A percentile compares a stretch with the other conserved stretches of the same genome.
Evolutionary conservation across 805 yeast genomes (phyloP).

Genomic region (Kazachstania bromeliacearum): DNA sequence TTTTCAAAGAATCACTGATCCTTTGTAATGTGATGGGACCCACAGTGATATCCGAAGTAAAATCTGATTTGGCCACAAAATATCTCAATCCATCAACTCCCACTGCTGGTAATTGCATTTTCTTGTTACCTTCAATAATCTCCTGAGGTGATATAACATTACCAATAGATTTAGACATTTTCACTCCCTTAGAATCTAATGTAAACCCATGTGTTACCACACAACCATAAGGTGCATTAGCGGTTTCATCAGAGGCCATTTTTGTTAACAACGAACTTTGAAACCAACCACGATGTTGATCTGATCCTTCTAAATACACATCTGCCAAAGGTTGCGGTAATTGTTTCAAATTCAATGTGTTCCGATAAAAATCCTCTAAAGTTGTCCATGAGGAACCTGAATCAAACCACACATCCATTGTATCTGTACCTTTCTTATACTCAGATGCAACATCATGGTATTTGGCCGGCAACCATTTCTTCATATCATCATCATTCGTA

Average conservation of each 20-base stretch:
- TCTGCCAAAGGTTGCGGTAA: conserved; percentile 53
- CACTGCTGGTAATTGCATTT: conserved; percentile 45
- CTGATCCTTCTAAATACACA: conserved; percentile 92
- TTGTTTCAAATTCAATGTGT: conserved; percentile 26
- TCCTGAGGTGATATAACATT: conserved; percentile 65
- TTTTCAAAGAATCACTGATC: conserved; percentile 72
- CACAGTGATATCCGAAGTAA: conserved; percentile 66
- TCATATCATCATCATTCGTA: conserved; percentile 37
- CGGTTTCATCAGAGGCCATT: conserved; percentile 36
- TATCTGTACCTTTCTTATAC: conserved; percentile 66
- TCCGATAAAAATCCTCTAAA: conserved; percentile 28
- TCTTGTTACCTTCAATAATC: conserved; percentile 52
- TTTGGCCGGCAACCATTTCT: conserved; percentile 60
- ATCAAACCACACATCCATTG: conserved; percentile 99
- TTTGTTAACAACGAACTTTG: conserved; percentile 84
- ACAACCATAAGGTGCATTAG: conserved; percentile 55
- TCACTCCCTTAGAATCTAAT: conserved; percentile 72
- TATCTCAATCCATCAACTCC: conserved; percentile 89
- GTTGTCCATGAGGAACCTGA: conserved; percentile 84
- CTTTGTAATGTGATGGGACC: conserved; percentile 65
- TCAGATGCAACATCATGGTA: conserved; percentile 34
- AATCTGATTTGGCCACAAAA: conserved; percentile 86
- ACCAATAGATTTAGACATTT: conserved; percentile 92
- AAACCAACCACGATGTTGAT: conserved; percentile 98
- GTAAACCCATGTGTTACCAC: conserved; percentile 92